Evolutionary conservation across 1,284 basidiomycete species (phyloP), one percentile per base, ranked within the genome.

Genomic region (Ustilago cynodontis): DNA sequence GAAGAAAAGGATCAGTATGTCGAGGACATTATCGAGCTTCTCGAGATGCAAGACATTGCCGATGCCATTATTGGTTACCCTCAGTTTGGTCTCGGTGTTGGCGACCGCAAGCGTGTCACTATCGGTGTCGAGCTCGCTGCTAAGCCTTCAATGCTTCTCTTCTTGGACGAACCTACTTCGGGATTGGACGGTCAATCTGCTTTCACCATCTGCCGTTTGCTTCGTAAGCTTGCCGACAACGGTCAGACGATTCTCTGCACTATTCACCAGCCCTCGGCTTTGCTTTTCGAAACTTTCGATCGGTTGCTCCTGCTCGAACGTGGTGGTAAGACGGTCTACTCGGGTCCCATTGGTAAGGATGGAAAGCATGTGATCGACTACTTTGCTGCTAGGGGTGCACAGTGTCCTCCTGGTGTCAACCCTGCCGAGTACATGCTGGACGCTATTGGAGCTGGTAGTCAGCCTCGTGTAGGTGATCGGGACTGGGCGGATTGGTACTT

Each of bases 161-260:
- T 41, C 57, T 68, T 82, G 49, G 84, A 79, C 74, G 82, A 82
- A 65, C 86, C 76, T 49, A 93, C 92, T 0, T 93, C 92, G 13
- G 94, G 94, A 50, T 88, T 96, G 29, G 94, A 95, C 84, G 94
- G 93, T 2, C 93, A 95, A 84, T 92, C 91, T 55, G 93, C 94
- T 0, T 95, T 92, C 92, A 92, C 92, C 16, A 94, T 96, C 79
- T 89, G 94, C 57, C 88, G 89, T 1, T 92, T 95, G 83, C 88
- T 95, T 56, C 89, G 92, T 29, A 90, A 91, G 70, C 89, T 95
- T n/a, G 92, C 94, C 11, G 89, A 93, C 71, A 91, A 91, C 68
- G 94, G 94, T 3, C 93, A 95, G 86, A 93, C 93, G 20, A 81
- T 83, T 28, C 68, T 83, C 6, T 82, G 80, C 75, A 82, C 87